These are phyloP conservation scores for Lactarius deliciosus DNA, from an alignment of 768 basidiomycete species.

Conservation along the genomic window DNA sequence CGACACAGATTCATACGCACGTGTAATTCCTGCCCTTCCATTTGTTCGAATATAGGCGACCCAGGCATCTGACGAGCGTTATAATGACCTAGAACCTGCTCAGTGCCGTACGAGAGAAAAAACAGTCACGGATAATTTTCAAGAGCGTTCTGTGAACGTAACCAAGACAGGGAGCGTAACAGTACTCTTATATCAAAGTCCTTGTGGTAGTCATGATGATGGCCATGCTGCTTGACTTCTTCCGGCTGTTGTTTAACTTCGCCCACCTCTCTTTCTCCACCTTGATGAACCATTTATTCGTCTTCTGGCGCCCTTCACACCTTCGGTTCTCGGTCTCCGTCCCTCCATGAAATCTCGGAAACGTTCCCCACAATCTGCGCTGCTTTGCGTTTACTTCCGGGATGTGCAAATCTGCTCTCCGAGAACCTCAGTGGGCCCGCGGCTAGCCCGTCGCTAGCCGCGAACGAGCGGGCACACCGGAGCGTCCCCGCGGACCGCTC, in stretches of 20 bases:
- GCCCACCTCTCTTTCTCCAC: slow-evolving; percentile 15
- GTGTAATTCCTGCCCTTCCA: background rate
- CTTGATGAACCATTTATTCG: background rate
- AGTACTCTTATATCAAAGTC: background rate
- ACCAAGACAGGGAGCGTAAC: slow-evolving; percentile 9
- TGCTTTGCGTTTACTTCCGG: background rate
- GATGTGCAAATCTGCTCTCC: background rate
- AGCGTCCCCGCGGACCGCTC: background rate
- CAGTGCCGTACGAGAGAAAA: background rate
- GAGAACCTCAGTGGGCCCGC: background rate
- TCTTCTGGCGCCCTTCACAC: background rate
- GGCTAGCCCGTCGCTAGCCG: background rate
- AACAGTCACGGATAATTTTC: background rate
- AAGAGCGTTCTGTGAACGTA: slow-evolving; percentile 22
- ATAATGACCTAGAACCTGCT: background rate
- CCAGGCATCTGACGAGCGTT: background rate
- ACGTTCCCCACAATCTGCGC: background rate
- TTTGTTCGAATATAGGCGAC: background rate
- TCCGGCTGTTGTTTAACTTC: background rate
- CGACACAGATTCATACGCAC: background rate
- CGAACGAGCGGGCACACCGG: background rate
- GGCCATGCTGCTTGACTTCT: slow-evolving; percentile 2
- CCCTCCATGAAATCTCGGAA: background rate
- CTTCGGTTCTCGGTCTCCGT: background rate
- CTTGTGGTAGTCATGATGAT: background rate